These are phyloP conservation scores for Sindora glabra DNA, from an alignment of 306 rosid genomes.

Conservation along the genomic window DNA sequence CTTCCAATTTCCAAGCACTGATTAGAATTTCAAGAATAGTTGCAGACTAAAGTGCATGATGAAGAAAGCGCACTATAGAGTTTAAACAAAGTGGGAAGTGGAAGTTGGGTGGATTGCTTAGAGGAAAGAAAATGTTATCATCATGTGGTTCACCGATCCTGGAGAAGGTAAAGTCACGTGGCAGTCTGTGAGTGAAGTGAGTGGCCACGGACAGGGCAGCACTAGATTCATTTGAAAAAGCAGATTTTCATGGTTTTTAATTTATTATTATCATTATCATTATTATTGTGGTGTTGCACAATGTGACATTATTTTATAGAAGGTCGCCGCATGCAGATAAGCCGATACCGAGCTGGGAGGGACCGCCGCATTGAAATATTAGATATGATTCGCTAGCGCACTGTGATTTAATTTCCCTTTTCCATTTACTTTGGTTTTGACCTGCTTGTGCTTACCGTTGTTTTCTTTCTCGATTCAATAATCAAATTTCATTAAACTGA, in stretches of 20 bases:
- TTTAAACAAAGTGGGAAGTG: background rate
- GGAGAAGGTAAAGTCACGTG: slow-evolving; percentile 23
- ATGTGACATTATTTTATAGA: background rate
- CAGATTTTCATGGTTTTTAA: background rate
- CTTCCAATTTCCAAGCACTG: background rate
- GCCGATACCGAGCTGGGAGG: background rate
- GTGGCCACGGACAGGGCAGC: slow-evolving; percentile 21
- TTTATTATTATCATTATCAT: too few relatives aligned
- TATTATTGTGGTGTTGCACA: background rate
- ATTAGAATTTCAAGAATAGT: background rate
- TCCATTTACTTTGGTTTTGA: too few relatives aligned
- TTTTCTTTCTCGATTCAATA: too few relatives aligned
- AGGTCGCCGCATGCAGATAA: background rate
- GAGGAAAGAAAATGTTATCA: slow-evolving; percentile 8
- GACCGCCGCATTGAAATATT: background rate
- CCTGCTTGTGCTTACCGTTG: too few relatives aligned
- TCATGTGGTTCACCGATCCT: background rate
- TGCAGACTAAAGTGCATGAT: background rate
- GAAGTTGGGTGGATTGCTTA: background rate
- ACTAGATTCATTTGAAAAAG: background rate
- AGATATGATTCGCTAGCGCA: background rate
- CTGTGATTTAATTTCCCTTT: too few relatives aligned
- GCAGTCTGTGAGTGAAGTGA: slow-evolving; percentile 2
- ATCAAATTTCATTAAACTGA: too few relatives aligned
- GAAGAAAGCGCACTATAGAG: background rate